Conservation (phyloP, 495 filamentous ascomycete genomes). For the Penicillium salamii region DNA sequence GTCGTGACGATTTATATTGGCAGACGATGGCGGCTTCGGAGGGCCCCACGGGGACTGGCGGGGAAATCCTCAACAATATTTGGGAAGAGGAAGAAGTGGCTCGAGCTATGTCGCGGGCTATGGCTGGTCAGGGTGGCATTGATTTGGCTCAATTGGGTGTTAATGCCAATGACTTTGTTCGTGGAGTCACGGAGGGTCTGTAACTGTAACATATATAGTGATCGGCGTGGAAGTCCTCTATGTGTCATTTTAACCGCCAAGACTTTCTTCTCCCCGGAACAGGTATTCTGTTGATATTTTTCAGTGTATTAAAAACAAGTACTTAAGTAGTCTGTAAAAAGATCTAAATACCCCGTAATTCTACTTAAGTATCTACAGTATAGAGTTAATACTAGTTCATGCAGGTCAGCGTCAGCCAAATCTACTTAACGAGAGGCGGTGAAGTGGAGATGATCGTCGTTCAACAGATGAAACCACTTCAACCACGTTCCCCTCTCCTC, state of each 20-base stretch:
- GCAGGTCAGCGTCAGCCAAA: neutral
- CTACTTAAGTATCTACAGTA: neutral
- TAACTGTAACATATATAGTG: neutral
- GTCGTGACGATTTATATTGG: conserved; percentile 58
- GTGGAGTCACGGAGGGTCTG: conserved; percentile 34
- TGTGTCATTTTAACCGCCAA: no score
- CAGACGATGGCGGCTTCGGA: conserved; percentile 43
- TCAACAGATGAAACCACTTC: conserved; percentile 24
- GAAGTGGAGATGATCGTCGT: conserved; percentile 22
- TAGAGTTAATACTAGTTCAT: neutral
- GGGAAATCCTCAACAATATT: conserved; percentile 34
- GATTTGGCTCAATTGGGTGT: conserved; percentile 48
- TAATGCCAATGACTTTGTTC: conserved; percentile 44
- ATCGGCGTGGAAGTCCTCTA: no score
- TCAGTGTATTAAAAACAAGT: no score
- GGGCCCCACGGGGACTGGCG: conserved; percentile 21
- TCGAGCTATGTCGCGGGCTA: conserved; percentile 47
- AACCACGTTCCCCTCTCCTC: conserved; percentile 14
- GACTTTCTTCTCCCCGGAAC: conserved; percentile 1
- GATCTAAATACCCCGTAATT: no score
- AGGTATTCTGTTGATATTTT: conserved; percentile 2
- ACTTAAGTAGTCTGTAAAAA: no score
- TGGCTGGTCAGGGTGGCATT: conserved; percentile 44
- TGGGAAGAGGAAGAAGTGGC: conserved; percentile 58
- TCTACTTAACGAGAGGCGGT: conserved; percentile 24